Evolutionary conservation across 2,329 filamentous ascomycete species (phyloP).

Genomic region (Penicillium sp.): DNA sequence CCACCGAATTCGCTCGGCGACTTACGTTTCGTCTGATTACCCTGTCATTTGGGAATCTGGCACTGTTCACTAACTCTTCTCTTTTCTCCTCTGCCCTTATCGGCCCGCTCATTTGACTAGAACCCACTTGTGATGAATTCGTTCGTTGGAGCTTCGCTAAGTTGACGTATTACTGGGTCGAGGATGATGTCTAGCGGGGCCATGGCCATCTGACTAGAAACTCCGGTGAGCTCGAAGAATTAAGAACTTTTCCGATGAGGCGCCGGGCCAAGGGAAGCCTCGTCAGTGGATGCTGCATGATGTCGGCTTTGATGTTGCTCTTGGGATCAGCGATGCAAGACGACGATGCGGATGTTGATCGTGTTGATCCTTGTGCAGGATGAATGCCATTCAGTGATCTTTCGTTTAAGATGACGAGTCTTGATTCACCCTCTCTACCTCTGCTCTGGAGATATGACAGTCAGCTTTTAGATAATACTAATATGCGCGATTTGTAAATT

Average conservation of each 20-base stretch:
- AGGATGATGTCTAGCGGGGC: not conserved
- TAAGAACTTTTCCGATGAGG: not conserved
- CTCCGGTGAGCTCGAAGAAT: not conserved
- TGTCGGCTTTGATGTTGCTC: not conserved
- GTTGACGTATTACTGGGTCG: not conserved
- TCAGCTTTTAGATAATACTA: no score
- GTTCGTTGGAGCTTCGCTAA: not conserved
- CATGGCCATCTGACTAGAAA: no score
- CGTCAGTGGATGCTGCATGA: not conserved
- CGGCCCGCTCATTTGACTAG: not conserved
- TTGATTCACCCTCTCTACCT: not conserved
- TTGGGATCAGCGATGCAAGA: not conserved
- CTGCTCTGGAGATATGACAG: not conserved
- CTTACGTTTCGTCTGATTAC: slow-evolving; percentile 9
- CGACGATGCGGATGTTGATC: slow-evolving; percentile 2
- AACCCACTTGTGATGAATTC: not conserved
- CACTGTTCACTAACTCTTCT: not conserved
- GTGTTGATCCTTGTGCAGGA: not conserved
- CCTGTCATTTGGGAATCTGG: slow-evolving; percentile 1
- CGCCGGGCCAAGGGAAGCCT: not conserved
- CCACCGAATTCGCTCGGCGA: slow-evolving; percentile 3
- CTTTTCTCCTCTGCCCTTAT: not conserved
- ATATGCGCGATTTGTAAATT: not conserved
- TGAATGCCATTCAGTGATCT: not conserved
- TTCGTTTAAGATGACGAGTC: not conserved